Base-by-base conservation (phyloP, 139 green algal genomes). In the Chlorella sp. region DNA sequence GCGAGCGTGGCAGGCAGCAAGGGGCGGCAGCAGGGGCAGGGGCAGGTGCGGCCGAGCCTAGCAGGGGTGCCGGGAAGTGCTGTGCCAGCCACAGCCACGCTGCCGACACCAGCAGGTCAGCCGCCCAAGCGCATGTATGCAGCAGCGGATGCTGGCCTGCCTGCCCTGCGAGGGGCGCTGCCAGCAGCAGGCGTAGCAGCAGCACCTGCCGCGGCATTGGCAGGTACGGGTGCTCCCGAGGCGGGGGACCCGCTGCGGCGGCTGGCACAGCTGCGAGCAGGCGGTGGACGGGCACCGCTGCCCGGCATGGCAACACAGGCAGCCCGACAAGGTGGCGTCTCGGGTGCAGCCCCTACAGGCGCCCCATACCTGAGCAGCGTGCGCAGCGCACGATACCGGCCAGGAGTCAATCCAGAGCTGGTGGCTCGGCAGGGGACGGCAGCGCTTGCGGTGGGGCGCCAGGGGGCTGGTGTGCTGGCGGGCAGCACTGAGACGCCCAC, bases 181-280 rank as follows among this genome's bases (percentile, higher is more conserved):
- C 21, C 67, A 30, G 32, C 32, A 3, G 28, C 18, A 26, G 39
- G 32, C 0, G 3, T 30, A 55, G 44, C 39, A 67, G 38, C 4
- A 36, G 9, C n/a, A 39, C 9, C 15, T 39, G 12, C 13, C 23
- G 28, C 44, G 4, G 62, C 9, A 60, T 4, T 23, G 17, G 7
- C 16, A 1, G 17, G 18, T 1, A 12, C 15, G 3, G 28, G 18
- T 6, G 60, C 57, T 25, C 20, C 67, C 70, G 80, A 30, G 0
- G 80, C 78, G 25, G 65, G 67, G 16, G 80, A 80, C 25, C 69
- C 81, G 56, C 70, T 86, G 81, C 81, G 70, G 9, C 81, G 81
- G 25, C 56, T 86, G 28, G 55, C 69, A 6, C 55, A 80, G 38
- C 70, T 86, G 26, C 81, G 81, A 60, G 69, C 70, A 80, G 57